Conservation (phyloP, 495 filamentous ascomycete genomes). For the Aspergillus mulundensis region DNA sequence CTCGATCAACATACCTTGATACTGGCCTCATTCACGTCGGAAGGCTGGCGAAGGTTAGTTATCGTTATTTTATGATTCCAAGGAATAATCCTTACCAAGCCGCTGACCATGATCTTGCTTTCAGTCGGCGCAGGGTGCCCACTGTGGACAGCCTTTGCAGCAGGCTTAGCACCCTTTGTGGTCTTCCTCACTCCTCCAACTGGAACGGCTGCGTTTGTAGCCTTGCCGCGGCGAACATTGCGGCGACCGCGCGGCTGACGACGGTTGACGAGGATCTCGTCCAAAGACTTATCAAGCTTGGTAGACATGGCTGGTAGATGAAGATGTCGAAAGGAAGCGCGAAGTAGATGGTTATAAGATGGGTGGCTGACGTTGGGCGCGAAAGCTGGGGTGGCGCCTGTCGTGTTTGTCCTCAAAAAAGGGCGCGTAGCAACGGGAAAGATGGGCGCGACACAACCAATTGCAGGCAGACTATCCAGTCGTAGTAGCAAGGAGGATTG, state of each 20-base stretch:
- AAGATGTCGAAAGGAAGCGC: neutral
- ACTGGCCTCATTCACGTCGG: conserved; percentile 88
- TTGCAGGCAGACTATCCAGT: conserved; percentile 4
- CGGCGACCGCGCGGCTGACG: conserved; percentile 55
- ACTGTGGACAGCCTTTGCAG: conserved; percentile 61
- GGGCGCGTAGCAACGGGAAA: neutral
- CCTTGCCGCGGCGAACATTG: conserved; percentile 48
- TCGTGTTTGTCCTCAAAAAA: conserved; percentile 3
- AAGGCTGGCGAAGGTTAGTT: conserved; percentile 66
- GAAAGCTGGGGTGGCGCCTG: neutral
- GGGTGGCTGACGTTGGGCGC: conserved; percentile 10
- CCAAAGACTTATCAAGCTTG: conserved; percentile 92
- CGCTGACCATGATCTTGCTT: conserved; percentile 97
- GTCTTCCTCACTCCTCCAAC: conserved; percentile 87
- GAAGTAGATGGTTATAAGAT: conserved; percentile 6
- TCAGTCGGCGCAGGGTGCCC: conserved; percentile 58
- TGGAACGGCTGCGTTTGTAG: conserved; percentile 55
- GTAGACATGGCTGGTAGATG: conserved; percentile 61
- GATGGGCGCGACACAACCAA: neutral
- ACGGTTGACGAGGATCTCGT: conserved; percentile 85
- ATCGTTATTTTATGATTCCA: neutral
- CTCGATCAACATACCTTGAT: conserved; percentile 98
- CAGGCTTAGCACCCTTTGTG: conserved; percentile 56
- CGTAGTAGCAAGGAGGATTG: conserved; percentile 15
- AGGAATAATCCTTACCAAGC: conserved; percentile 72